Base-by-base conservation (phyloP, 768 basidiomycete species). In the Naganishia vaughanmartiniae region DNA sequence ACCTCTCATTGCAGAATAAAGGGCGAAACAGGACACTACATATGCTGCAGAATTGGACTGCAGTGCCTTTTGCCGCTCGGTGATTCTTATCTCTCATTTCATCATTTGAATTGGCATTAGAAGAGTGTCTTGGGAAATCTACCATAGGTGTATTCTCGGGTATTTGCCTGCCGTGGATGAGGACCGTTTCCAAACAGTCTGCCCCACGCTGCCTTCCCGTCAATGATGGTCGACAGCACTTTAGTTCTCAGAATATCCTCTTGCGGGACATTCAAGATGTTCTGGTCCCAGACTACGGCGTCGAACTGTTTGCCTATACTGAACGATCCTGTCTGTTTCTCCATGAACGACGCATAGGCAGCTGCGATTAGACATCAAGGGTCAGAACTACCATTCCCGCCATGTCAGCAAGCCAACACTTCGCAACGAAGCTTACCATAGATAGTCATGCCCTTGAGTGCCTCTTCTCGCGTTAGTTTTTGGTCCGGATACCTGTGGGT, bases 271-370 rank as follows among this genome's bases (percentile, higher is more conserved):
- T 79, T 84, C 88, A 94, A 88, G 71, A 95, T 88, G 79, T 96
- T 87, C 30, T 85, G 86, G 75, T 92, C 87, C 65, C 94, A 84
- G 2, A 96, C 82, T 48, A 93, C 90, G 73, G 90, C 92, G 79
- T 97, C 94, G 2, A 93, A 93, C 73, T 87, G 87, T 80, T 92
- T 93, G 4, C 93, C 92, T 0, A 85, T 82, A 0, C 82, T 82
- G 39, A 98, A 85, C 0, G 89, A 90, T 0, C 94, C 94, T 0
- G 89, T 82, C 7, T 83, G 83, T 21, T 86, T 79, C 77, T 93
- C 91, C 1, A 87, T 83, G 76, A 94, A 93, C 0, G 90, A 87
- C 0, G 93, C 93, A 74, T 91, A 93, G 0, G 94, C 93, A 0
- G 92, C 88, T 81, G 56, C 30, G 42, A 30, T 19, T 46, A 51